Evolutionary conservation across 495 filamentous ascomycete genomes (phyloP), one percentile per base, ranked within the genome.

Genomic region (Penicillium maclennaniae): DNA sequence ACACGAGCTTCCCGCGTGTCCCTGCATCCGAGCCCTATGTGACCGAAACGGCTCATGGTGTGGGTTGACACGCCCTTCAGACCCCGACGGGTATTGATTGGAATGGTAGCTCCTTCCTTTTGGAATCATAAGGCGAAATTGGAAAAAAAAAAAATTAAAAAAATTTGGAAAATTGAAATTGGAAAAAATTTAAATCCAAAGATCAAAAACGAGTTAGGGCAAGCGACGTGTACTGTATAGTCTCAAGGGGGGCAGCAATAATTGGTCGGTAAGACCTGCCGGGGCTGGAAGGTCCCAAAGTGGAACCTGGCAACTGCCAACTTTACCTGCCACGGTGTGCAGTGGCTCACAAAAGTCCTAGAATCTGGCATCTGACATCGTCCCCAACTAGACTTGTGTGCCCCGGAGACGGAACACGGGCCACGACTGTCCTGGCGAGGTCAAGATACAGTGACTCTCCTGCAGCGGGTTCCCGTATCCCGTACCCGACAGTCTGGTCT

Each of bases 401-500:
- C 8, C 10, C 14, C 0, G 4, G 15, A 20, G 7, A 34, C 14
- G 31, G 31, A 8, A 10, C 28, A 10, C 31, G 3, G 31, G 31
- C 3, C 31, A 12, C 3, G 31, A 34, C 10, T 4, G 31, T 19
- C 38, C 8, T 6, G 19, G 31, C 39, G 53, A 54, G 60, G 55
- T 63, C 45, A 51, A 55, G 38, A 49, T 61, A 57, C 47, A 53
- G 36, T 14, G 31, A 31, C 7, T 34, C 46, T 44, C 36, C 46
- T 51, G 53, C 58, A 55, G 58, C 58, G 53, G 54, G 43, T 51
- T 54, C 55, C 41, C 49, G 43, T 23, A 23, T 23, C 23, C 54
- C 41, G 40, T 50, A 54, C 47, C 59, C 58, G 59, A 55, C 54
- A 55, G 54, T 28, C 27, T 61, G 59, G 59, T 58, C 54, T 58